Evolutionary conservation across 2,329 filamentous ascomycete genomes (phyloP).

Genomic region (Talaromyces sp.): DNA sequence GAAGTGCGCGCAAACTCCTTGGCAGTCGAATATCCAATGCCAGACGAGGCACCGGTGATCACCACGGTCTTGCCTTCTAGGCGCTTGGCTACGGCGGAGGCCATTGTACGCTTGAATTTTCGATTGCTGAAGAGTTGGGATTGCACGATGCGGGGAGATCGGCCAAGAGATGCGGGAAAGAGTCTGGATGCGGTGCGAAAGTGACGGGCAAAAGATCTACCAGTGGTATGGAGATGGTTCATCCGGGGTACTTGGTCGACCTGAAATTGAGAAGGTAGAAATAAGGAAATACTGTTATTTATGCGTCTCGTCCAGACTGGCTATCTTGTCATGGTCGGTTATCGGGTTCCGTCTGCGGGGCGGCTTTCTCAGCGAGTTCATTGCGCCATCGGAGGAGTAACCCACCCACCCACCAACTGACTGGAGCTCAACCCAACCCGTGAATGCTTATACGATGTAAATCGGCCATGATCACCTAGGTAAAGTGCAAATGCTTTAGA

Average conservation of each 20-base stretch:
- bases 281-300: not conserved
- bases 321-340: not conserved
- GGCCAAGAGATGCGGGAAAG: slow-evolving; percentile 8
- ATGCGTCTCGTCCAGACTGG: not conserved
- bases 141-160: not conserved
- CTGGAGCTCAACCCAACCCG: not conserved
- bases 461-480: not conserved
- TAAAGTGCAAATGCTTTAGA: not conserved
- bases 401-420: not conserved
- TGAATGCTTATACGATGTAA: not conserved
- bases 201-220: slow-evolving; percentile 2
- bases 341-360: slow-evolving; percentile 1
- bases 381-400: not conserved
- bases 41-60: slow-evolving; percentile 87
- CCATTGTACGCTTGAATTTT: slow-evolving; percentile 51
- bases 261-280: not conserved
- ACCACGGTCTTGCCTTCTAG: slow-evolving; percentile 90
- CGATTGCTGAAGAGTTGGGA: not conserved
- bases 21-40: slow-evolving; percentile 74
- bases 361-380: slow-evolving; percentile 11
- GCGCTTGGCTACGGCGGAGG: slow-evolving; percentile 71
- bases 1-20: slow-evolving; percentile 87
- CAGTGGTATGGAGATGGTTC: slow-evolving; percentile 10
- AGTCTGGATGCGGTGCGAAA: slow-evolving; percentile 6
- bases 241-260: not conserved